phyloP scores from a whole-genome alignment of 805 yeast genomes.

The Starmerella potacharoeniae region DNA sequence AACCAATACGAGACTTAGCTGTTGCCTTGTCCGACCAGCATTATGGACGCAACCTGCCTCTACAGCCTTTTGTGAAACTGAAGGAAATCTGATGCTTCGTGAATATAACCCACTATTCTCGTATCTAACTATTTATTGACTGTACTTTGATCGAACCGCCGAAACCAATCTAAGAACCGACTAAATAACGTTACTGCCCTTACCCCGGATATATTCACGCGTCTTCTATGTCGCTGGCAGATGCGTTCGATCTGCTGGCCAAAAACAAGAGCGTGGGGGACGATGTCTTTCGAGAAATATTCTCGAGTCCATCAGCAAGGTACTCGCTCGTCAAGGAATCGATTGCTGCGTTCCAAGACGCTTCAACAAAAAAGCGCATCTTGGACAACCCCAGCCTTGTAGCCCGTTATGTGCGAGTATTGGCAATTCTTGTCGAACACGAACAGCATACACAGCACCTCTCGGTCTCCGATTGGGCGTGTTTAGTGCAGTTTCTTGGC shows the following conservation, averaged over 20 bases:
- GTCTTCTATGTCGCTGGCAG: conserved; percentile 5
- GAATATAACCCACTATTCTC: background rate
- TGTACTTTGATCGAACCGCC: background rate
- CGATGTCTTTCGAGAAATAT: background rate
- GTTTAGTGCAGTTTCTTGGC: background rate
- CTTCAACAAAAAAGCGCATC: background rate
- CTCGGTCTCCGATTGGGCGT: conserved; percentile 2
- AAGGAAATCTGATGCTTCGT: background rate
- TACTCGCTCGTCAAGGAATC: background rate
- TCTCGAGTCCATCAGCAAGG: background rate
- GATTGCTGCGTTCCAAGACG: conserved; percentile 1
- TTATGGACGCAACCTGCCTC: background rate
- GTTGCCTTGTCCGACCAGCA: background rate
- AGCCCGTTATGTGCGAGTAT: conserved; percentile 4
- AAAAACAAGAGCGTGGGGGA: background rate
- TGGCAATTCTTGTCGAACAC: background rate
- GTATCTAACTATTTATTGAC: background rate
- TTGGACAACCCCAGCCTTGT: conserved; percentile 4
- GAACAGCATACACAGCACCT: conserved; percentile 12
- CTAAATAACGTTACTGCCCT: background rate
- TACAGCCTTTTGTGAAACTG: background rate
- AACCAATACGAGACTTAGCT: background rate
- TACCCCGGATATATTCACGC: background rate
- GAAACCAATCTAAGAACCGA: background rate
- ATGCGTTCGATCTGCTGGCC: conserved; percentile 3